A percentile compares a stretch with the other conserved stretches of the same genome.
These are phyloP conservation scores for Pseudozyma flocculosa DNA, from an alignment of 1,284 basidiomycete species.

Conservation along the genomic window DNA sequence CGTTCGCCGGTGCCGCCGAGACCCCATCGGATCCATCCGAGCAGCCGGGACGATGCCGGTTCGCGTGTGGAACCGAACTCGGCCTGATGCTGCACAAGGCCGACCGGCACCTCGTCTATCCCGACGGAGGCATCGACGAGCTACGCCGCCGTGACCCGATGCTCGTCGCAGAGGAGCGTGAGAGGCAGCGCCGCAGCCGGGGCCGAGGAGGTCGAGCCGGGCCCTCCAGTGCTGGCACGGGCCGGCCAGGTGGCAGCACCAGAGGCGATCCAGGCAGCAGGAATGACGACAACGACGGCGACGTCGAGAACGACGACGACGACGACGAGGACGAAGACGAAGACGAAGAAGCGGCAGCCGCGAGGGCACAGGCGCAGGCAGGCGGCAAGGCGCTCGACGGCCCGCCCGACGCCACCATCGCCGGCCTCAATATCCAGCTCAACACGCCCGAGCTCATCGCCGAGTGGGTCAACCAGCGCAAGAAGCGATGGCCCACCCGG, in stretches of 20 bases:
- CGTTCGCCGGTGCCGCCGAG: slow-evolving; percentile 17
- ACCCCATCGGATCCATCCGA: slow-evolving; percentile 6
- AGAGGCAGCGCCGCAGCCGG: slow-evolving; percentile 20
- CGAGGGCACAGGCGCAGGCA: slow-evolving; percentile 1
- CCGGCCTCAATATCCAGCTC: slow-evolving; percentile 54
- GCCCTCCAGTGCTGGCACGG: too few species aligned
- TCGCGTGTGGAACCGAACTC: slow-evolving; percentile 20
- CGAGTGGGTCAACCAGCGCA: slow-evolving; percentile 55
- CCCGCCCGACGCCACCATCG: slow-evolving; percentile 46
- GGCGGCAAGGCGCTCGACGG: slow-evolving; percentile 32
- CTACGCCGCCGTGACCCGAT: slow-evolving; percentile 49
- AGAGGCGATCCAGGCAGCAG: too few species aligned
- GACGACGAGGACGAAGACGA: slow-evolving; percentile 3
- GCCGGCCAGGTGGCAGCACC: too few species aligned
- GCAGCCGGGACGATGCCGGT: slow-evolving; percentile 15
- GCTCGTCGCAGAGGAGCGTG: slow-evolving; percentile 44
- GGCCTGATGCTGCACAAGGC: slow-evolving; percentile 51
- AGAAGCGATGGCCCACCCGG: slow-evolving; percentile 52
- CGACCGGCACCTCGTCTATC: slow-evolving; percentile 52
- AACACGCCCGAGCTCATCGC: slow-evolving; percentile 51
- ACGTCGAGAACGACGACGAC: slow-evolving; percentile 1
- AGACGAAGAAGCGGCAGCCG: slow-evolving; percentile 1
- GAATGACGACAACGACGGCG: too few species aligned
- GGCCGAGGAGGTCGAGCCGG: too few species aligned
- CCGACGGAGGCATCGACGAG: slow-evolving; percentile 48